Percentiles rank a stretch among this genome's conserved stretches.
These are phyloP conservation scores for Hirschioporus abietinus DNA, from an alignment of 768 basidiomycete genomes.

Conservation along the genomic window DNA sequence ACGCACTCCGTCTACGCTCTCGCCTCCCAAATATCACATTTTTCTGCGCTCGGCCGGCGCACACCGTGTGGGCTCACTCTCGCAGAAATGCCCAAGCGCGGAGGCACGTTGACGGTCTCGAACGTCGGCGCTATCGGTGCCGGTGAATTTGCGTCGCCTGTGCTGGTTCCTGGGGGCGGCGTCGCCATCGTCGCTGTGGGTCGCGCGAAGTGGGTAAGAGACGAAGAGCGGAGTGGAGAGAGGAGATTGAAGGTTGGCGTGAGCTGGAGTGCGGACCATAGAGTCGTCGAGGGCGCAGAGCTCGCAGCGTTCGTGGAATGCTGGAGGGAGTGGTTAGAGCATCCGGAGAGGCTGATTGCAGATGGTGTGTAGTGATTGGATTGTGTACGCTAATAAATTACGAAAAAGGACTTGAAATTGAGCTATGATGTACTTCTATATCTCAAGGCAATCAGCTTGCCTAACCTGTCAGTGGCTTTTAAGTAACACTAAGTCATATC, in stretches of 20 bases:
- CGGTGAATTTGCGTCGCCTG: conserved; percentile 65
- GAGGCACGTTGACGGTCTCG: conserved; percentile 75
- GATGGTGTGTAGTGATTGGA: conserved; percentile 29
- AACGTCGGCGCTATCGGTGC: conserved; percentile 80
- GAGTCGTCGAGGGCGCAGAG: conserved; percentile 86
- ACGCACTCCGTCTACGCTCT: conserved; percentile 53
- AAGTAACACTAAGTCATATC: too few species aligned
- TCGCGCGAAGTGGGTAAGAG: conserved; percentile 71
- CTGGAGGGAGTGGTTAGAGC: conserved; percentile 79
- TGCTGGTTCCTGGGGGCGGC: conserved; percentile 78
- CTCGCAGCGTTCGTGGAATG: conserved; percentile 82
- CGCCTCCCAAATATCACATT: conserved; percentile 52
- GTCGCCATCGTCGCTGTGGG: conserved; percentile 84
- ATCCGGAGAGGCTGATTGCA: conserved; percentile 62
- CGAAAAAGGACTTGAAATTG: too few species aligned
- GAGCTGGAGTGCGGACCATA: conserved; percentile 84
- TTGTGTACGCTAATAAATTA: background rate
- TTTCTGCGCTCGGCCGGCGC: conserved; percentile 63
- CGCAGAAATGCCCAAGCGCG: conserved; percentile 66
- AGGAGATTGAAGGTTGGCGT: conserved; percentile 56
- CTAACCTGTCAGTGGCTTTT: too few species aligned
- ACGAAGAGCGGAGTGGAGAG: conserved; percentile 52
- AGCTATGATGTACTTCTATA: too few species aligned
- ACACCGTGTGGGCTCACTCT: conserved; percentile 58
- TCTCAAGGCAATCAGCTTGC: too few species aligned